phyloP scores from a whole-genome alignment of 2,329 filamentous ascomycete genomes.

The Furcasterigmium furcatum region DNA sequence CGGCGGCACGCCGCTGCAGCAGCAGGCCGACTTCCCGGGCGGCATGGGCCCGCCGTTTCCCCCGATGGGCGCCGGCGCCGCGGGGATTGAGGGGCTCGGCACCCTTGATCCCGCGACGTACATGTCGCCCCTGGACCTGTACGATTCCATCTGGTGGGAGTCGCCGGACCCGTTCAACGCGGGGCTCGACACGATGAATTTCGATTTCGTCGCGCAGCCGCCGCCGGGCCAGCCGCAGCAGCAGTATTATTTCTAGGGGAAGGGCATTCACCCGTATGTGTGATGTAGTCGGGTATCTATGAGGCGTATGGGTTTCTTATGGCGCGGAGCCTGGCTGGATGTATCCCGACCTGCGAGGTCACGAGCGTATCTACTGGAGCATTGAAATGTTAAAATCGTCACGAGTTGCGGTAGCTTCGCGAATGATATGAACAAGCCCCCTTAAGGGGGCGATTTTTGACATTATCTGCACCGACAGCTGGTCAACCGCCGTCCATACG shows the following conservation, averaged over 20 bases:
- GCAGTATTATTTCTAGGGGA: slow-evolving; percentile 50
- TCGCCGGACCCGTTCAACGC: slow-evolving; percentile 58
- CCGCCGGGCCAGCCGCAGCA: slow-evolving; percentile 55
- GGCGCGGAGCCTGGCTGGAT: too few relatives aligned
- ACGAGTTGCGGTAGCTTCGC: too few relatives aligned
- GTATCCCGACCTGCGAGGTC: too few relatives aligned
- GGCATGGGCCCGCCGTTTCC: too few relatives aligned
- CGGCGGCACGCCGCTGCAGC: slow-evolving; percentile 42
- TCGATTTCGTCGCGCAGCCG: slow-evolving; percentile 58
- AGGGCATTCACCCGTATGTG: background rate
- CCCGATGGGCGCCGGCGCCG: background rate
- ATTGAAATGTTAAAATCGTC: too few relatives aligned
- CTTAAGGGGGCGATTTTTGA: too few relatives aligned
- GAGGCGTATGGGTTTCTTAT: too few relatives aligned
- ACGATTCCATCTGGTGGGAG: slow-evolving; percentile 67
- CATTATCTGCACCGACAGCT: too few relatives aligned
- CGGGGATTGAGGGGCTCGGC: slow-evolving; percentile 26
- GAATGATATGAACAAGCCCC: too few relatives aligned
- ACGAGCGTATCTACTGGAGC: too few relatives aligned
- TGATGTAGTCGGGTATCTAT: too few relatives aligned
- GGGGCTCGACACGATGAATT: slow-evolving; percentile 53
- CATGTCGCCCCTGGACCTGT: slow-evolving; percentile 66
- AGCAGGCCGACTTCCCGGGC: slow-evolving; percentile 36
- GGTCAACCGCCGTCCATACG: too few relatives aligned
- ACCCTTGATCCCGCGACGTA: slow-evolving; percentile 53